These are phyloP conservation scores for Periconia sp. DNA, from an alignment of 2,329 filamentous ascomycete species.

Conservation along the genomic window DNA sequence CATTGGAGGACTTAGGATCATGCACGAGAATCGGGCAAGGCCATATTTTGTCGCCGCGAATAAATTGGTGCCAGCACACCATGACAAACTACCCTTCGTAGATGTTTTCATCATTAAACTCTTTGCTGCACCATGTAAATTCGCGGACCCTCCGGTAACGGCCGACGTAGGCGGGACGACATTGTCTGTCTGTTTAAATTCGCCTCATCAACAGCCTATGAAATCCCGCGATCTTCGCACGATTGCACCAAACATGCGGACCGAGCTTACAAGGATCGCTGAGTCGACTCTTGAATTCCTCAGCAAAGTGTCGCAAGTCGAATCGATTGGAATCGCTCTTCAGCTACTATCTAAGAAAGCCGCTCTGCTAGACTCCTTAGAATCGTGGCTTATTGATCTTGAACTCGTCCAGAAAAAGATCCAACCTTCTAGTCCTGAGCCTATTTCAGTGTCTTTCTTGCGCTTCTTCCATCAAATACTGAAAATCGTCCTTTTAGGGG, in stretches of 20 bases:
- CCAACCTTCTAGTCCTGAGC: conserved; percentile 10
- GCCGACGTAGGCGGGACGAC: conserved; percentile 6
- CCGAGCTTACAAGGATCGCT: conserved; percentile 20
- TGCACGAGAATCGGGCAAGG: conserved; percentile 50
- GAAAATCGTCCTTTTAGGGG: conserved; percentile 21
- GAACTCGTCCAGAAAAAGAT: conserved; percentile 10
- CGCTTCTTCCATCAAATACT: conserved; percentile 24
- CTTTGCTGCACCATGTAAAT: conserved; percentile 26
- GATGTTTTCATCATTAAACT: conserved; percentile 28
- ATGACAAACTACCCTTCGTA: conserved; percentile 45
- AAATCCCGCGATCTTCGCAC: conserved; percentile 16
- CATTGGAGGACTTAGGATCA: conserved; percentile 52
- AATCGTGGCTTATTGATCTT: conserved; percentile 17
- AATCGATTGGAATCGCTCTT: conserved; percentile 12
- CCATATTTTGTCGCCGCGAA: conserved; percentile 35
- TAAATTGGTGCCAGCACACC: conserved; percentile 39
- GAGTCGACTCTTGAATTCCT: conserved; percentile 19
- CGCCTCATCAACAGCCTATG: conserved; percentile 8
- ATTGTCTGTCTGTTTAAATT: conserved; percentile 7
- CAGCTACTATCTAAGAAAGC: conserved; percentile 20
- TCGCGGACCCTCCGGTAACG: conserved; percentile 17
- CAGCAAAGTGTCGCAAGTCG: conserved; percentile 19
- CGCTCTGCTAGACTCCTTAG: conserved; percentile 16
- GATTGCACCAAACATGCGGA: conserved; percentile 25
- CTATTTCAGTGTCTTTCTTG: conserved; percentile 20